Base-by-base conservation (phyloP, 2,329 filamentous ascomycete genomes). In the Fusarium newnesense region DNA sequence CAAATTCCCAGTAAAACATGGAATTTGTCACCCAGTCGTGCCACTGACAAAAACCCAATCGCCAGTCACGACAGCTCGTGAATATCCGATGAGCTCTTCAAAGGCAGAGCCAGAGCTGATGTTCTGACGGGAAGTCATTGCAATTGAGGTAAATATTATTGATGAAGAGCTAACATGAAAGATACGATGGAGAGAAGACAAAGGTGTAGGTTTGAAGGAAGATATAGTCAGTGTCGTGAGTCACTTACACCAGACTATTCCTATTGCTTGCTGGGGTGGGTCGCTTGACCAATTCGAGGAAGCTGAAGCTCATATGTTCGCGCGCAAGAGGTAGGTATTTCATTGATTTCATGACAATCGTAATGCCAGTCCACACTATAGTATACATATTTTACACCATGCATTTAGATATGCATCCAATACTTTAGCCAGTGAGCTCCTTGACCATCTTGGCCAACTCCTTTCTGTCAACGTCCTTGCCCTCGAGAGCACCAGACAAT, bases 391-490 rank as follows among this genome's bases (percentile, higher is more conserved):
- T 69, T 71, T 76, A 77, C 75, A 78, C 36, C 56, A 52, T 46
- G 24, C 43, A 50, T 46, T 12, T n/a, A 21, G 36, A 52, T 44
- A 52, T 42, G 36, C 50, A 52, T 47, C 26, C 43, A 16, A 15
- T 16, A 40, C 32, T 12, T 67, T 74, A 76, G 36, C 75, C 53
- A 30, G 64, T 75, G 59, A 80, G 53, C 78, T 90, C 84, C 82
- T 92, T 92, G 56, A 93, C 89, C 75, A 91, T 81, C 75, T 84
- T 88, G 8, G 86, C 87, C 53, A 95, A 83, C 72, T 88, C 85
- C 59, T 85, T 87, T 81, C 86, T 90, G 78, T 94, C 89, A 40
- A 93, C 86, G 43, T 88, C 86, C 81, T 91, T 91, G 40, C 89
- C 92, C 66, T 90, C 88, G 34, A 93, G 81, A 34, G 83, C 82